Conservation (phyloP, 1,284 basidiomycete species). For the Sphaerobolus stellatus region DNA sequence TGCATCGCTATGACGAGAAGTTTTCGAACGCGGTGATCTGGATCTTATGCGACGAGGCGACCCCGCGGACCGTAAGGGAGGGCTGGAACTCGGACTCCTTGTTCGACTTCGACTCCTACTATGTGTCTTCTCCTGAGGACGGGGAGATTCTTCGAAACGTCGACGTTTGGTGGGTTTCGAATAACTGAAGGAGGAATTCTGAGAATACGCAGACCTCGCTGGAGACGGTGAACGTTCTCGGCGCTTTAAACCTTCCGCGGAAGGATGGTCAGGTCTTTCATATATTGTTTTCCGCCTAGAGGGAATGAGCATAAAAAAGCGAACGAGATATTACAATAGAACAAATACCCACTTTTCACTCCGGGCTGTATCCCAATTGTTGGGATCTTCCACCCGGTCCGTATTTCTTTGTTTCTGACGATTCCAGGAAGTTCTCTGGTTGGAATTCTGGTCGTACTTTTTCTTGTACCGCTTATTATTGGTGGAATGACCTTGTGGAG, state of each 20-base stretch:
- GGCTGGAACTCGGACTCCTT: slow-evolving; percentile 31
- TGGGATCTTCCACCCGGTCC: slow-evolving; percentile 5
- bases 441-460: slow-evolving; percentile 48
- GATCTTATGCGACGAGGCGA: slow-evolving; percentile 3
- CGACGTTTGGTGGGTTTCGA: too few relatives aligned
- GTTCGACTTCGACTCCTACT: slow-evolving; percentile 23
- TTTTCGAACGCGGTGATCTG: slow-evolving; percentile 11
- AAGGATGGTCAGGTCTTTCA: slow-evolving; percentile 27
- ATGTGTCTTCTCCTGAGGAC: too few relatives aligned
- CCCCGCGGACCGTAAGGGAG: slow-evolving; percentile 37
- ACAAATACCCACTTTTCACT: slow-evolving; percentile 1
- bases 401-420: slow-evolving; percentile 1
- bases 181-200: slow-evolving; percentile 21
- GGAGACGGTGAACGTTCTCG: slow-evolving; percentile 17
- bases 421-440: slow-evolving; percentile 54
- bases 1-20: slow-evolving; percentile 18
- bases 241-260: slow-evolving; percentile 13
- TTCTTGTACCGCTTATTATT: slow-evolving; percentile 35
- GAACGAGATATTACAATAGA: background rate
- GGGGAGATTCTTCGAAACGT: too few relatives aligned
- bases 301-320: background rate
- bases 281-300: slow-evolving; percentile 34
- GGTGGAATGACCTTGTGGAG: slow-evolving; percentile 22
- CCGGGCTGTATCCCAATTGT: slow-evolving; percentile 6
- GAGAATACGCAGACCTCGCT: slow-evolving; percentile 42